These are phyloP conservation scores for Drechslerella coelobrocha DNA, from an alignment of 2,329 filamentous ascomycete genomes.

Conservation along the genomic window DNA sequence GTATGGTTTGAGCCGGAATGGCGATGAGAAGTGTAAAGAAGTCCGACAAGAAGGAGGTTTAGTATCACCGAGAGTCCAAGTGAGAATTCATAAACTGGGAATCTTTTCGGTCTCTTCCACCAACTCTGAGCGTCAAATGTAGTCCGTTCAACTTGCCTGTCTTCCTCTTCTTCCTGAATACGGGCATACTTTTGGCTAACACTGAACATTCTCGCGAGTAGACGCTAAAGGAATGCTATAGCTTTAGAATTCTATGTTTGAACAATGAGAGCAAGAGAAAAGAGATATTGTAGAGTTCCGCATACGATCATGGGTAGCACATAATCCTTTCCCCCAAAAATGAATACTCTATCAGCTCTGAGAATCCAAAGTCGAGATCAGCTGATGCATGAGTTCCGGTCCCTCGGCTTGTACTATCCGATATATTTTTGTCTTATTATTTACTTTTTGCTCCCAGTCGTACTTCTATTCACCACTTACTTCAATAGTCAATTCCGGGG, in stretches of 20 bases:
- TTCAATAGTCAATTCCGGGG: background rate
- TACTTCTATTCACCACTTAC: background rate
- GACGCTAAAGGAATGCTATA: background rate
- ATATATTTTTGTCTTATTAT: background rate
- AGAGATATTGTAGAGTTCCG: background rate
- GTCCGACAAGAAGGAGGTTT: conserved; percentile 7
- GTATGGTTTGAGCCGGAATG: conserved; percentile 1
- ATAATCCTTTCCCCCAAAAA: background rate
- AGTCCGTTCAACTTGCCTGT: background rate
- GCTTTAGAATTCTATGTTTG: background rate
- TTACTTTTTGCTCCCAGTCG: background rate
- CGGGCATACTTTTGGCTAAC: conserved; percentile 5
- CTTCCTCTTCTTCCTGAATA: conserved; percentile 13
- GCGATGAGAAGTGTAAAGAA: conserved; percentile 13
- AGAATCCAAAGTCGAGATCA: background rate
- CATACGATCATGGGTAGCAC: background rate
- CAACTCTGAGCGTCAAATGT: background rate
- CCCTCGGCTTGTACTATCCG: background rate
- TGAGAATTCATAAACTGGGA: conserved; percentile 5
- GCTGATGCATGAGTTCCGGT: background rate
- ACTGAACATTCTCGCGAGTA: background rate
- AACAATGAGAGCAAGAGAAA: background rate
- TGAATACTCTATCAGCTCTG: background rate
- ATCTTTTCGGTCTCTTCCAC: conserved; percentile 4
- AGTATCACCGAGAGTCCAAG: conserved; percentile 14